Evolutionary conservation across 2,329 filamentous ascomycete species (phyloP), one percentile per base, ranked within the genome.

Genomic region (Zarea fungicola): DNA sequence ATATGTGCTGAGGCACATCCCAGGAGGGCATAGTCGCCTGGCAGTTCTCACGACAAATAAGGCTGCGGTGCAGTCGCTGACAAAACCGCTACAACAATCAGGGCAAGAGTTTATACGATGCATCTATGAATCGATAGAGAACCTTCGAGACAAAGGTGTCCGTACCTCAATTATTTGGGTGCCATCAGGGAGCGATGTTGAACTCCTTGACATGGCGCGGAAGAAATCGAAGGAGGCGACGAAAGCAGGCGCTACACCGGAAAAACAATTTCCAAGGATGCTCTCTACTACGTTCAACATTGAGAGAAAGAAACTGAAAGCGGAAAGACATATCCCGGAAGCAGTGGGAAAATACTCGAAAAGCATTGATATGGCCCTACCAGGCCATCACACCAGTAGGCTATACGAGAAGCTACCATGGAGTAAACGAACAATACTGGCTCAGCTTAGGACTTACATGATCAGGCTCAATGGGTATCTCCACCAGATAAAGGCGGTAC

Each of bases 401-500:
- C 39, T 58, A 14, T 60, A 60, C 35, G 45, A 60, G 10, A 4
- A 21, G 7, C 32, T 56, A 36, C 49, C 48, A 21, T 52, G 36
- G 47, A 56, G 49, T 25, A 54, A 59, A 31, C 52, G 54, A 10
- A 56, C 48, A 16, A 50, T 57, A 11, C 50, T 57, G 13, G 52
- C 49, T 9, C 34, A 57, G 46, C 54, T 59, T 2, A 48, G 55
- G 34, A 59, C 50, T 23, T 49, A 52, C 19, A 55, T 58, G 39
- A 42, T 40, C 2, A 51, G 55, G 43, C 44, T 58, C 13, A 58
- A 57, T 25, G 48, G 40, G 11, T 56, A 42, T 32, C 50, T 36
- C 16, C 34, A 36, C 34, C 34, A 36, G 34, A 36, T 36, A 21
- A 4, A 18, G 13, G 16, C 9, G 9, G 34, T 16, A 18, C 34